These are phyloP conservation scores for Populus nigra DNA, from an alignment of 345 rosid genomes.

Conservation along the genomic window DNA sequence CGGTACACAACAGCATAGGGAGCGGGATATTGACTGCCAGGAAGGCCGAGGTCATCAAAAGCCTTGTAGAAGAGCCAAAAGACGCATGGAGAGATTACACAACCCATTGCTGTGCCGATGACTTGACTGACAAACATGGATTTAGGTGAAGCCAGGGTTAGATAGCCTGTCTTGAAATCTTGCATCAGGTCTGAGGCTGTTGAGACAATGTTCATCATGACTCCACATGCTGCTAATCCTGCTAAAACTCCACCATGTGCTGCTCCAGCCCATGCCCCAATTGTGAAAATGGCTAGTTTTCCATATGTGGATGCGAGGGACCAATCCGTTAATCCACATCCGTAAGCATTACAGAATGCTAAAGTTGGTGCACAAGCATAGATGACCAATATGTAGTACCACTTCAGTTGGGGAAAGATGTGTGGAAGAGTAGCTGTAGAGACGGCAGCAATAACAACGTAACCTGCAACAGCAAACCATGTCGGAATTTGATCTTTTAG, in stretches of 20 bases:
- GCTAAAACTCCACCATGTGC: slow-evolving; percentile 48
- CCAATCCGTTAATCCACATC: slow-evolving; percentile 57
- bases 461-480: slow-evolving; percentile 48
- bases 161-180: slow-evolving; percentile 54
- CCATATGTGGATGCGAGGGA: slow-evolving; percentile 56
- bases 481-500: slow-evolving; percentile 49
- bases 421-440: slow-evolving; percentile 40
- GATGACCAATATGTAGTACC: slow-evolving; percentile 46
- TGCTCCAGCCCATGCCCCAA: slow-evolving; percentile 53
- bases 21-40: slow-evolving; percentile 40
- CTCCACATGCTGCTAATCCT: slow-evolving; percentile 50
- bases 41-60: slow-evolving; percentile 40
- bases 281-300: slow-evolving; percentile 46
- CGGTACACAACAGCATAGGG: slow-evolving; percentile 48
- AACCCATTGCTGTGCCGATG: slow-evolving; percentile 51
- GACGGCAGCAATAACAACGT: slow-evolving; percentile 36
- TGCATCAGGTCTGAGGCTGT: slow-evolving; percentile 52
- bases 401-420: slow-evolving; percentile 48
- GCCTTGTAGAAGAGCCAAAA: slow-evolving; percentile 50
- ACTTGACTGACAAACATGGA: slow-evolving; percentile 60
- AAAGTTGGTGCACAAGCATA: slow-evolving; percentile 47
- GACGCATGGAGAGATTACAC: slow-evolving; percentile 45
- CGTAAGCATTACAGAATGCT: slow-evolving; percentile 55
- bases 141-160: slow-evolving; percentile 44
- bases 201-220: slow-evolving; percentile 50